Conservation (phyloP, 2,329 filamentous ascomycete species). For the Ophiosphaerella herpotricha region DNA sequence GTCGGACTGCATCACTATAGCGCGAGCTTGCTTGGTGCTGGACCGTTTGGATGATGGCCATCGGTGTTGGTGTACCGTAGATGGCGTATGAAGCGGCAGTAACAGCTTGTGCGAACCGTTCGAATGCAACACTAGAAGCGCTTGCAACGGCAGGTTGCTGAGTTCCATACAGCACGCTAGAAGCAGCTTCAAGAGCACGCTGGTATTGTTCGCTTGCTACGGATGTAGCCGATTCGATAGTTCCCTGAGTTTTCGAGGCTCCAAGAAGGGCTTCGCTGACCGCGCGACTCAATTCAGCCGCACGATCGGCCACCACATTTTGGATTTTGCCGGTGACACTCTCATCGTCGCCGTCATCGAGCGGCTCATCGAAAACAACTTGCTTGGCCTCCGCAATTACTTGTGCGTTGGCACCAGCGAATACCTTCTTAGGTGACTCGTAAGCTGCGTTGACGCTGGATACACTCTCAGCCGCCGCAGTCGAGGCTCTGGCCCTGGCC, state of each 20-base stretch:
- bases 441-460: constrained; percentile 30
- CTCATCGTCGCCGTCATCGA: constrained; percentile 54
- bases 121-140: constrained; percentile 56
- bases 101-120: constrained; percentile 62
- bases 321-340: constrained; percentile 58
- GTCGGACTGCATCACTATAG: constrained; percentile 68
- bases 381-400: constrained; percentile 53
- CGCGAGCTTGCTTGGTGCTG: constrained; percentile 52
- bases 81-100: constrained; percentile 63
- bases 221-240: constrained; percentile 56
- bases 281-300: constrained; percentile 59
- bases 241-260: constrained; percentile 52
- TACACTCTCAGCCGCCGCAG: constrained; percentile 26
- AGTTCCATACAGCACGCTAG: constrained; percentile 59
- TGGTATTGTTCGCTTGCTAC: constrained; percentile 62
- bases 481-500: constrained; percentile 24
- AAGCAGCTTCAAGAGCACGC: constrained; percentile 61
- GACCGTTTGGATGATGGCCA: constrained; percentile 50
- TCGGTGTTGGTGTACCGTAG: constrained; percentile 57
- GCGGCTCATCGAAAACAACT: constrained; percentile 56
- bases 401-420: constrained; percentile 59
- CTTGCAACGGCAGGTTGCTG: constrained; percentile 49
- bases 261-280: constrained; percentile 61
- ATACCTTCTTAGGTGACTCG: constrained; percentile 55
- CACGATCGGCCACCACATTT: constrained; percentile 56